phyloP scores from a whole-genome alignment of 371 early-diverging fungal species.

The Syncephalastrum sp. region DNA sequence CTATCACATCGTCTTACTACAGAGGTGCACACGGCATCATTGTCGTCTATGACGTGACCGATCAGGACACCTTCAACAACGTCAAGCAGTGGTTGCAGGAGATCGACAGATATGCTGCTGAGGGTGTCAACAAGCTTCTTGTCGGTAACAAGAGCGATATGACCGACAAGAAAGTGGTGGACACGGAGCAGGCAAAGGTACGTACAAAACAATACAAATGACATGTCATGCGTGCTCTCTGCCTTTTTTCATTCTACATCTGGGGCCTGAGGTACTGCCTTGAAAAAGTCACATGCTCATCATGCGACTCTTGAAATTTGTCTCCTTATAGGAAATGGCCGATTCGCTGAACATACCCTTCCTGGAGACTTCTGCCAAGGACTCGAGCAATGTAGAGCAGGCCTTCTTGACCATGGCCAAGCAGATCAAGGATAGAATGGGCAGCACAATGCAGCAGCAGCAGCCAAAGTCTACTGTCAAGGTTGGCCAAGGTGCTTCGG shows the following conservation, averaged over 20 bases:
- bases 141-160: slow-evolving; percentile 99
- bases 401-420: slow-evolving; percentile 95
- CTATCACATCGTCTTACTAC: slow-evolving; percentile 96
- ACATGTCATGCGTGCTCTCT: background rate
- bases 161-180: slow-evolving; percentile 82
- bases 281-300: background rate
- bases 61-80: slow-evolving; percentile 93
- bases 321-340: slow-evolving; percentile 68
- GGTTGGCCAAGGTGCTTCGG: slow-evolving; percentile 43
- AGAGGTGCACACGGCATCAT: slow-evolving; percentile 99
- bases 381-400: slow-evolving; percentile 92
- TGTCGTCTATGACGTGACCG: slow-evolving; percentile 98
- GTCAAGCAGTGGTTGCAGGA: slow-evolving; percentile 92
- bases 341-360: slow-evolving; percentile 85
- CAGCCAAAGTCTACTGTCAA: slow-evolving; percentile 45
- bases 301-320: background rate
- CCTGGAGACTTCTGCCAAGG: slow-evolving; percentile 94
- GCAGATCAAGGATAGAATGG: slow-evolving; percentile 75
- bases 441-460: slow-evolving; percentile 37
- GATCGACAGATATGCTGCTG: slow-evolving; percentile 65
- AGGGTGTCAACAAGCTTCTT: slow-evolving; percentile 89
- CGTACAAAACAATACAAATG: background rate
- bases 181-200: slow-evolving; percentile 70
- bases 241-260: background rate
- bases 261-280: no score